Evolutionary conservation across 164 flowering plant species (phyloP).

Genomic region (Vitis cinerea): DNA sequence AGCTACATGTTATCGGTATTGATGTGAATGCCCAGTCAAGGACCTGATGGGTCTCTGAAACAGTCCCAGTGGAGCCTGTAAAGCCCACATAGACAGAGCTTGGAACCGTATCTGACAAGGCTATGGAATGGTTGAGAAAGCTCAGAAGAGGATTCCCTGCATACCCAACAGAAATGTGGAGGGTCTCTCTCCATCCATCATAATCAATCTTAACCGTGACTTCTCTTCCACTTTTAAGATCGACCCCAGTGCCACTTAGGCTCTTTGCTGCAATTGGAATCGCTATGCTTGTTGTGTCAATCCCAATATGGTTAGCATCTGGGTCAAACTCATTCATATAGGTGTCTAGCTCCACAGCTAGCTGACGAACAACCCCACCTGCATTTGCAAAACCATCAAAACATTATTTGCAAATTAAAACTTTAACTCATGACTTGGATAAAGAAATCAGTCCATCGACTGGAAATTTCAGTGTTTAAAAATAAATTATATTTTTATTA

Average conservation of each 20-base stretch:
- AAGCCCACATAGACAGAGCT: slow-evolving; percentile 38
- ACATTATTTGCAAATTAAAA: too few relatives aligned
- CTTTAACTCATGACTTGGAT: too few relatives aligned
- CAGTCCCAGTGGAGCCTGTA: slow-evolving; percentile 37
- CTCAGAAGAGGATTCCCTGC: slow-evolving; percentile 20
- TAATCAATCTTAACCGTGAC: slow-evolving; percentile 34
- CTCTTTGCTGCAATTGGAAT: slow-evolving; percentile 25
- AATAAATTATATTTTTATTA: too few relatives aligned
- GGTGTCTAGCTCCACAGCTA: slow-evolving; percentile 59
- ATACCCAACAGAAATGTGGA: slow-evolving; percentile 28
- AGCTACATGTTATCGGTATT: slow-evolving; percentile 19
- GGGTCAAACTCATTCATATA: slow-evolving; percentile 44
- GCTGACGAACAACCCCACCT: slow-evolving; percentile 30
- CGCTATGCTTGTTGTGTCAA: slow-evolving; percentile 34
- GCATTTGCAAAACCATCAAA: too few relatives aligned
- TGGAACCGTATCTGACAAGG: slow-evolving; percentile 36
- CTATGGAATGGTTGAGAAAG: slow-evolving; percentile 30
- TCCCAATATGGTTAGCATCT: slow-evolving; percentile 46
- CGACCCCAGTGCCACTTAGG: slow-evolving; percentile 28
- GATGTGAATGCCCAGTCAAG: slow-evolving; percentile 40
- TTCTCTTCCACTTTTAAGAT: slow-evolving; percentile 40
- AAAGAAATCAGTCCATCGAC: too few relatives aligned
- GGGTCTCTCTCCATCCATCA: slow-evolving; percentile 29
- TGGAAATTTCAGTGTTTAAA: too few relatives aligned
- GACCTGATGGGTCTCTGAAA: slow-evolving; percentile 36